phyloP scores from a whole-genome alignment of 1,139 yeast species.

The Debaryomyces nepalensis region DNA sequence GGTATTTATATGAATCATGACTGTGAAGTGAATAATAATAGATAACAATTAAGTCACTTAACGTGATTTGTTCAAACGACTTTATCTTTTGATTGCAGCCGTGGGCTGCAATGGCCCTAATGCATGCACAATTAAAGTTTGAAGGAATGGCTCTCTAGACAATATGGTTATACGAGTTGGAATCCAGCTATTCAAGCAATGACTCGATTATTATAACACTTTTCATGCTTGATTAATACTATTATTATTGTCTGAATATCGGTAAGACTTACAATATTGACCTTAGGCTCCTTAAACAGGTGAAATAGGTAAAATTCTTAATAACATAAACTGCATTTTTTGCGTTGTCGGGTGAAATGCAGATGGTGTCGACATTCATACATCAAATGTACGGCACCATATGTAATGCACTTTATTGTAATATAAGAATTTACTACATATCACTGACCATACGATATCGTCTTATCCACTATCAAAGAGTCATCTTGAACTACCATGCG shows the following conservation, averaged over 20 bases:
- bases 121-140: background rate
- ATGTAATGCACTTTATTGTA: conserved; percentile 2
- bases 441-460: background rate
- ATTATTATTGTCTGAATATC: no score
- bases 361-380: background rate
- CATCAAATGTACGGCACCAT: conserved; percentile 3
- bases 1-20: conserved; percentile 84
- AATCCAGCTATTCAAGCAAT: no score
- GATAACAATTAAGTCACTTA: conserved; percentile 3
- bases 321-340: no score
- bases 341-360: no score
- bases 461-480: no score
- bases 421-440: background rate
- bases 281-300: no score
- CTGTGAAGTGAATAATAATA: conserved; percentile 50
- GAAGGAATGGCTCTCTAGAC: background rate
- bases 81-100: conserved; percentile 5
- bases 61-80: conserved; percentile 1
- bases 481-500: no score
- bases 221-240: no score
- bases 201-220: no score
- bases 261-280: no score
- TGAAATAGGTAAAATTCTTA: no score
- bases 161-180: no score
- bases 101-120: conserved; percentile 4